phyloP scores from a whole-genome alignment of 129 eudicot species.

The Calendula officinalis region DNA sequence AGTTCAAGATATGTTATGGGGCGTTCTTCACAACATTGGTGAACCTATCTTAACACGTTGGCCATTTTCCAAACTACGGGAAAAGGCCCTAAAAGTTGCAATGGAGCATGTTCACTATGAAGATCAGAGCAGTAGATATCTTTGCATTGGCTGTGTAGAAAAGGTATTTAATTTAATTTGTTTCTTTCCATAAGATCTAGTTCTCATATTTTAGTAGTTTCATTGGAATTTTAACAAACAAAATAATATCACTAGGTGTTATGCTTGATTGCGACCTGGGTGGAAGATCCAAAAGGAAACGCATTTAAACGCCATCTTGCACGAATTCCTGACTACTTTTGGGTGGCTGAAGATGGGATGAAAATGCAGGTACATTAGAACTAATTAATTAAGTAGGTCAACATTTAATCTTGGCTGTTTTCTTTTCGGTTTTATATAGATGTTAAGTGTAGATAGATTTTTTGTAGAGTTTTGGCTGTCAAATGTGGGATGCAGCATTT shows the following conservation, averaged over 20 bases:
- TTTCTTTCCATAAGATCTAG: not conserved
- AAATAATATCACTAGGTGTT: slow-evolving; percentile 27
- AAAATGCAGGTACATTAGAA: slow-evolving; percentile 57
- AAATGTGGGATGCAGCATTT: slow-evolving; percentile 68
- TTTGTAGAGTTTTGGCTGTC: slow-evolving; percentile 52
- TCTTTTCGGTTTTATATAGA: not conserved
- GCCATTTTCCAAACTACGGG: slow-evolving; percentile 48
- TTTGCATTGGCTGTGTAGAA: slow-evolving; percentile 61
- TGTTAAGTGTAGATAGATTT: not conserved
- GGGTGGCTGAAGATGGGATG: slow-evolving; percentile 74
- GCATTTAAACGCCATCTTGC: slow-evolving; percentile 57
- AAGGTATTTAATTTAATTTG: slow-evolving; percentile 37
- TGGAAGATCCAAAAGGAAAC: slow-evolving; percentile 53
- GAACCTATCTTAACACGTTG: slow-evolving; percentile 52
- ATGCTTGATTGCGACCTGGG: slow-evolving; percentile 51
- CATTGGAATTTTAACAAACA: not conserved
- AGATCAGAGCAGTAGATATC: slow-evolving; percentile 51
- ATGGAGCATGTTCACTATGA: slow-evolving; percentile 68
- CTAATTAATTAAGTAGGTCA: not conserved
- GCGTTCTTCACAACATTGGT: slow-evolving; percentile 37
- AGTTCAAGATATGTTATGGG: slow-evolving; percentile 56
- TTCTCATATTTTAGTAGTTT: not conserved
- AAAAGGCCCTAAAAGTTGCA: slow-evolving; percentile 44
- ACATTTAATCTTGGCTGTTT: not conserved
- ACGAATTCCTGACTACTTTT: slow-evolving; percentile 51